phyloP scores from a whole-genome alignment of 1,139 yeast species.

The Petasospora rhodanensis region DNA sequence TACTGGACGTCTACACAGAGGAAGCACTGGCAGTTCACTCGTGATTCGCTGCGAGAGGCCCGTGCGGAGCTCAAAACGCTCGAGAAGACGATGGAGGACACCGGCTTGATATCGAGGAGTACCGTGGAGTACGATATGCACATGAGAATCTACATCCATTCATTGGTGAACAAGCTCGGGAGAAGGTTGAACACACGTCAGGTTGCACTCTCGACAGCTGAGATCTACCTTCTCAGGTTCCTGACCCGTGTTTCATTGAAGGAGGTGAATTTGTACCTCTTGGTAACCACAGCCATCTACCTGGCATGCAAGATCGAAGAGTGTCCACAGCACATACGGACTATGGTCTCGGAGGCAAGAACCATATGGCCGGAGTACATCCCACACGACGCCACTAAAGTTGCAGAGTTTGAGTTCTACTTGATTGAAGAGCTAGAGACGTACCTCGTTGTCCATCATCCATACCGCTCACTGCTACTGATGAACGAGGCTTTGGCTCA shows the following conservation, averaged over 20 bases:
- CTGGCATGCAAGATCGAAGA: constrained; percentile 93
- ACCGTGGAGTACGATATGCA: constrained; percentile 52
- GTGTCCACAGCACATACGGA: constrained; percentile 88
- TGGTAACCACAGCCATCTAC: constrained; percentile 82
- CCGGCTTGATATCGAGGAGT: constrained; percentile 37
- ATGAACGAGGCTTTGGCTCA: constrained; percentile 42
- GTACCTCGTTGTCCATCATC: constrained; percentile 80
- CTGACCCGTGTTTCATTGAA: constrained; percentile 66
- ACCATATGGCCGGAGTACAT: constrained; percentile 93
- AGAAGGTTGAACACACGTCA: constrained; percentile 74
- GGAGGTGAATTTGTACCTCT: constrained; percentile 76
- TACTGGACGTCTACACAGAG: constrained; percentile 69
- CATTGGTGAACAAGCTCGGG: constrained; percentile 69
- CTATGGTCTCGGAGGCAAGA: constrained; percentile 79
- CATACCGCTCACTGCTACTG: constrained; percentile 71
- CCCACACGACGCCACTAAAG: constrained; percentile 83
- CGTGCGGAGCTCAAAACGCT: constrained; percentile 35
- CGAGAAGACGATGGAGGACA: constrained; percentile 33
- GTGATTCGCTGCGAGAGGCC: constrained; percentile 39
- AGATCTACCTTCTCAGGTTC: constrained; percentile 73
- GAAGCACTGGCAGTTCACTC: constrained; percentile 54
- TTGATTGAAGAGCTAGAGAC: constrained; percentile 85
- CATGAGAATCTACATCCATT: constrained; percentile 66
- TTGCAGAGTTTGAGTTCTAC: constrained; percentile 97
- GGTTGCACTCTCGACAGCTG: constrained; percentile 84